These are phyloP conservation scores for Globisporangium spiculum DNA, from an alignment of 352 stramenopile genomes.

Conservation along the genomic window DNA sequence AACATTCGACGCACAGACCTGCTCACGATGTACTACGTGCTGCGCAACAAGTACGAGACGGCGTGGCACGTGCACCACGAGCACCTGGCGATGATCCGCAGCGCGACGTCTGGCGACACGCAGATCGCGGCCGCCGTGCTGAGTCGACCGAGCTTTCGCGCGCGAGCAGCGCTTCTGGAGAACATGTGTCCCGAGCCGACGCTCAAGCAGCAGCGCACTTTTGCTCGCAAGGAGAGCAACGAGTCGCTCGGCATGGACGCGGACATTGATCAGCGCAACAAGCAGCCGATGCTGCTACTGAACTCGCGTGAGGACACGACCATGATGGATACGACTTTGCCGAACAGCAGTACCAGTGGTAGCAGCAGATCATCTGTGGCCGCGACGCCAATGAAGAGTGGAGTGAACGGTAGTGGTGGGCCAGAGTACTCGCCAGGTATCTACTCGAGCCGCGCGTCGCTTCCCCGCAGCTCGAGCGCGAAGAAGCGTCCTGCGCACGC, in stretches of 20 bases:
- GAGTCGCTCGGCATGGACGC: slow-evolving; percentile 25
- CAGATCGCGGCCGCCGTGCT: slow-evolving; percentile 55
- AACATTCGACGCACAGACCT: slow-evolving; percentile 75
- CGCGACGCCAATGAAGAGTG: slow-evolving; percentile 5
- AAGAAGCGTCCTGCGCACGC: slow-evolving; percentile 26
- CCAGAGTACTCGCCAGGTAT: slow-evolving; percentile 62
- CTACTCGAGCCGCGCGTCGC: slow-evolving; percentile 52
- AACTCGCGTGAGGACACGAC: not conserved
- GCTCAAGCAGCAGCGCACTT: not conserved
- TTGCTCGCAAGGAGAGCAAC: slow-evolving; percentile 25
- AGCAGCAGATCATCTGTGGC: not conserved
- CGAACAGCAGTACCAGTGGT: not conserved
- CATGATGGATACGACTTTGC: slow-evolving; percentile 2
- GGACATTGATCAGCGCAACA: slow-evolving; percentile 23
- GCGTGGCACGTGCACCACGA: slow-evolving; percentile 77
- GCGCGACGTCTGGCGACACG: slow-evolving; percentile 54
- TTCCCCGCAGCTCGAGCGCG: slow-evolving; percentile 32
- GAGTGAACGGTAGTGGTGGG: not conserved
- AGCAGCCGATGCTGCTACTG: slow-evolving; percentile 12
- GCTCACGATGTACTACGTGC: slow-evolving; percentile 83
- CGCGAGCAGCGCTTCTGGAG: slow-evolving; percentile 51
- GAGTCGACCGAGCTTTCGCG: slow-evolving; percentile 62
- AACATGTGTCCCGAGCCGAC: slow-evolving; percentile 68
- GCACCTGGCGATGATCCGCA: slow-evolving; percentile 70
- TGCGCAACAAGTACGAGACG: slow-evolving; percentile 67